Percentiles rank a stretch among this genome's conserved stretches.
Conservation (phyloP, 2,329 filamentous ascomycete species). For the Stagonosporopsis vannaccii region DNA sequence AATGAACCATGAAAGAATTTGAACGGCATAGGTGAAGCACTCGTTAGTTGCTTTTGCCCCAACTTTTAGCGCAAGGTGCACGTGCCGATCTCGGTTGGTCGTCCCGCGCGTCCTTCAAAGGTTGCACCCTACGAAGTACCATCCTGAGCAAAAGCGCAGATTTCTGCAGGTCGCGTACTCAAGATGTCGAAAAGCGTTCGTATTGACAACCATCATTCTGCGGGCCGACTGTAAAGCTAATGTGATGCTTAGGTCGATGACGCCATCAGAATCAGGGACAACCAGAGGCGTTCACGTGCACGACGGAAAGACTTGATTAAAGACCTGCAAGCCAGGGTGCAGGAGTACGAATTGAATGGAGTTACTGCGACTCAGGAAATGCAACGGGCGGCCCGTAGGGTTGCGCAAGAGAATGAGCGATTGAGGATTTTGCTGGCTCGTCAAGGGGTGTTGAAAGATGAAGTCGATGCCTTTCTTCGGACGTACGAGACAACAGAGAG, state of each 20-base stretch:
- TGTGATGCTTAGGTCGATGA: conserved; percentile 8
- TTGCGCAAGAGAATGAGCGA: conserved; percentile 71
- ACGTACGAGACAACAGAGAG: conserved; percentile 17
- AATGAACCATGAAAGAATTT: neutral
- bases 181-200: conserved; percentile 17
- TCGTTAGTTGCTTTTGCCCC: conserved; percentile 4
- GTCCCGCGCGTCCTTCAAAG: conserved; percentile 1
- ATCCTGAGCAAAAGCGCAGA: conserved; percentile 2
- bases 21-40: conserved; percentile 1
- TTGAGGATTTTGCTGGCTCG: conserved; percentile 63
- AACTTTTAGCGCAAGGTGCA: conserved; percentile 9
- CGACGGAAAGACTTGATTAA: conserved; percentile 74
- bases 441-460: conserved; percentile 29
- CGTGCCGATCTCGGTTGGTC: conserved; percentile 6
- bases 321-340: conserved; percentile 69
- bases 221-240: conserved; percentile 4
- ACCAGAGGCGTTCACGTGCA: conserved; percentile 75
- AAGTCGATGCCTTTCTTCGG: conserved; percentile 31
- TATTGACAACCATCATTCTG: neutral
- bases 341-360: conserved; percentile 68
- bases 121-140: neutral
- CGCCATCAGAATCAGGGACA: conserved; percentile 69
- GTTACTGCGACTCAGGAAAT: conserved; percentile 72
- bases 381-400: conserved; percentile 70
- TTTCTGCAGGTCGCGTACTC: neutral